phyloP scores from a whole-genome alignment of 1,139 yeast genomes.

The Candida pseudoviswanathii region DNA sequence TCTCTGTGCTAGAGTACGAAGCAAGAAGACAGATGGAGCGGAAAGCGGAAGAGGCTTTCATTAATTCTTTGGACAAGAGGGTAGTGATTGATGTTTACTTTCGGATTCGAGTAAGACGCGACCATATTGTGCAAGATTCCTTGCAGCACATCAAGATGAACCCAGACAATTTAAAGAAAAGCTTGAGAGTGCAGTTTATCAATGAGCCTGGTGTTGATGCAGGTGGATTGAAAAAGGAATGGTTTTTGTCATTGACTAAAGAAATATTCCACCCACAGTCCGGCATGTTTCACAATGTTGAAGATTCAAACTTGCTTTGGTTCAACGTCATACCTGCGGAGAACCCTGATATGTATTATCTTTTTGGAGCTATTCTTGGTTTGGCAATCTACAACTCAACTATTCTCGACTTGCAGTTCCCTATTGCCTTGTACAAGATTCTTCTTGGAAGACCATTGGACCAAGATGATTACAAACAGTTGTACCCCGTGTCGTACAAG shows the following conservation, averaged over 20 bases:
- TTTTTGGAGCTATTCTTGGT: slow-evolving; percentile 85
- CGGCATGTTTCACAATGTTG: slow-evolving; percentile 63
- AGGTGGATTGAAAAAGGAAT: slow-evolving; percentile 90
- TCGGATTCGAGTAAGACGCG: slow-evolving; percentile 67
- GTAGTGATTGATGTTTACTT: slow-evolving; percentile 68
- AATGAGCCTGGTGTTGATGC: slow-evolving; percentile 94
- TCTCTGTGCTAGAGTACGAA: slow-evolving; percentile 78
- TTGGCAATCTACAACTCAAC: slow-evolving; percentile 90
- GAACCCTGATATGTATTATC: slow-evolving; percentile 58
- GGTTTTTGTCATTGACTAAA: slow-evolving; percentile 77
- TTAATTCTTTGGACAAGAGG: slow-evolving; percentile 67
- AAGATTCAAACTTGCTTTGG: slow-evolving; percentile 78
- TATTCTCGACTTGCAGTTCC: slow-evolving; percentile 77
- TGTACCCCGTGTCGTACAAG: slow-evolving; percentile 67
- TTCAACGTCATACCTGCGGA: slow-evolving; percentile 56
- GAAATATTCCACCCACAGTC: slow-evolving; percentile 68
- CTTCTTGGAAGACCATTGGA: slow-evolving; percentile 58
- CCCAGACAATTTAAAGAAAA: slow-evolving; percentile 68
- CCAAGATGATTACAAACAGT: slow-evolving; percentile 62
- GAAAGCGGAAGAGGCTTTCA: slow-evolving; percentile 88
- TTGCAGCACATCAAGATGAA: slow-evolving; percentile 61
- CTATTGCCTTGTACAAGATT: slow-evolving; percentile 74
- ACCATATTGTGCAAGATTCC: slow-evolving; percentile 72
- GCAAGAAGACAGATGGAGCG: slow-evolving; percentile 82
- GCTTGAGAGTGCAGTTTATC: slow-evolving; percentile 74